Evolutionary conservation across 2,329 filamentous ascomycete genomes (phyloP).

Genomic region (Aureobasidium namibiae): DNA sequence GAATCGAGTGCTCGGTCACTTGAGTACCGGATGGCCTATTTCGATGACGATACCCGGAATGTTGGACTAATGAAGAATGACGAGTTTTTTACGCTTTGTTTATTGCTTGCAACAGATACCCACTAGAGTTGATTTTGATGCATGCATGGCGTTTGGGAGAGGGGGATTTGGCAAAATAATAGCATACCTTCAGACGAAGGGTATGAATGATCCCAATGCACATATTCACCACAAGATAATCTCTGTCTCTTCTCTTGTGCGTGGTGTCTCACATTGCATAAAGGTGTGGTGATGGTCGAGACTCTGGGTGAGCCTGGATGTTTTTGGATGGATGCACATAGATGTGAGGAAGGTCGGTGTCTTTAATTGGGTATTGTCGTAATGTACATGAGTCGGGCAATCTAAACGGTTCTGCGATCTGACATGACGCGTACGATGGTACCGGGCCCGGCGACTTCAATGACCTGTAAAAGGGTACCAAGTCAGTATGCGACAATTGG

Average conservation of each 20-base stretch:
- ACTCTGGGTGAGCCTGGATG: too few relatives aligned
- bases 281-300: too few relatives aligned
- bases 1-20: too few relatives aligned
- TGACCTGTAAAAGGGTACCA: constrained; percentile 43
- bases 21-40: not conserved
- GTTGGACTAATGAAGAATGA: not conserved
- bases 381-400: not conserved
- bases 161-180: not conserved
- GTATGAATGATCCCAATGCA: not conserved
- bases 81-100: not conserved
- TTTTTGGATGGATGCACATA: not conserved
- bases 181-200: not conserved
- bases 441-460: constrained; percentile 84
- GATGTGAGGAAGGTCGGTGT: not conserved
- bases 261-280: too few relatives aligned
- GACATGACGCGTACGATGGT: constrained; percentile 91
- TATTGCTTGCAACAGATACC: constrained; percentile 12
- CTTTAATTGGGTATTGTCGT: constrained; percentile 29
- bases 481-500: constrained; percentile 14
- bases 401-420: constrained; percentile 81
- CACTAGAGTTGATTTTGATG: constrained; percentile 3
- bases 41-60: not conserved
- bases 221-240: not conserved
- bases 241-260: not conserved
- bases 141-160: constrained; percentile 3